Percentiles rank a stretch among this genome's conserved stretches.
phyloP scores from a whole-genome alignment of 441 rosid genomes.

The Aquilaria agallochum region DNA sequence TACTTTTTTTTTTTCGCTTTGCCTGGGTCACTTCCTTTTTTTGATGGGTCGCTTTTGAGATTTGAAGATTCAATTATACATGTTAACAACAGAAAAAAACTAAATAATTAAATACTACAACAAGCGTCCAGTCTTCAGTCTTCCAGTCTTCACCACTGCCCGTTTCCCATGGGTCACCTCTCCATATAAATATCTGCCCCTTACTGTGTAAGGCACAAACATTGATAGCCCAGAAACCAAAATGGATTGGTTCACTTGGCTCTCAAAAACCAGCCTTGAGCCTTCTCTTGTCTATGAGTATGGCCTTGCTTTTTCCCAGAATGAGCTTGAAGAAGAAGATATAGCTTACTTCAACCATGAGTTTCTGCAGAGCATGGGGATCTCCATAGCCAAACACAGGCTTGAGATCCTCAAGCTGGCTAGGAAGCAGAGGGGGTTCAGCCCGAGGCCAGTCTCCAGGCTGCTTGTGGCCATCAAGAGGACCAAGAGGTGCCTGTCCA shows the following conservation, averaged over 20 bases:
- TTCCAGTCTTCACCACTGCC: conserved; percentile 4
- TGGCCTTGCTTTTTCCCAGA: conserved; percentile 62
- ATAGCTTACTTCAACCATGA: conserved; percentile 78
- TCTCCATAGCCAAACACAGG: conserved; percentile 85
- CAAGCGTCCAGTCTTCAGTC: conserved; percentile 20
- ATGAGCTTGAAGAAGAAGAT: conserved; percentile 84
- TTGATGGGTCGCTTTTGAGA: too few species aligned
- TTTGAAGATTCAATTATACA: conserved; percentile 38
- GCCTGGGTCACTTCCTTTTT: conserved; percentile 34
- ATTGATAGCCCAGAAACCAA: conserved; percentile 2
- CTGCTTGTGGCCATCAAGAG: conserved; percentile 51
- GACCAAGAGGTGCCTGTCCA: conserved; percentile 48
- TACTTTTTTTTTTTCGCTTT: conserved; percentile 6
- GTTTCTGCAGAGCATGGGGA: conserved; percentile 93
- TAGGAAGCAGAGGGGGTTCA: conserved; percentile 29
- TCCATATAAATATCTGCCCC: conserved; percentile 15
- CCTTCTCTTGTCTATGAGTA: conserved; percentile 76
- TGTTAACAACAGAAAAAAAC: conserved; percentile 14
- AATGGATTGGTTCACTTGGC: conserved; percentile 92
- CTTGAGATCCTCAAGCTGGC: conserved; percentile 94
- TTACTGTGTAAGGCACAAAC: conserved; percentile 12
- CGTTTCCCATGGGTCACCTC: conserved; percentile 7
- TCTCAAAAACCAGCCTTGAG: conserved; percentile 68
- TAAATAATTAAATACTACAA: neutral
- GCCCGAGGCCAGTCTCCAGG: conserved; percentile 36